Evolutionary conservation across 257 asterid species (phyloP).

Genomic region (Anisodus tanguticus): DNA sequence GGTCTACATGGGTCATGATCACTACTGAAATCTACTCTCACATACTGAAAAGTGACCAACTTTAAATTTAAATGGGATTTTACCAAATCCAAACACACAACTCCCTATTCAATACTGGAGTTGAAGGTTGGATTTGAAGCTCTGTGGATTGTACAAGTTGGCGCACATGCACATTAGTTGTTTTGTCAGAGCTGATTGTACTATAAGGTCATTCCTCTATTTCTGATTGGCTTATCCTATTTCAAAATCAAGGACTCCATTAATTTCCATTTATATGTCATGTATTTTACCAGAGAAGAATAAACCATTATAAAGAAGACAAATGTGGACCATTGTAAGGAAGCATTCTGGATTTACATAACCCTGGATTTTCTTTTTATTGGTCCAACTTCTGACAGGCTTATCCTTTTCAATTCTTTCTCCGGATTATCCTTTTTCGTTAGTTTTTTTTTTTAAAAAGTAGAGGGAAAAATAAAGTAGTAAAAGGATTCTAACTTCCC

Average conservation of each 20-base stretch:
- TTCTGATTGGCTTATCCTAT: not conserved
- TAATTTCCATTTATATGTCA: not conserved
- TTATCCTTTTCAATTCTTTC: not conserved
- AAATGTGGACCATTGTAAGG: not conserved
- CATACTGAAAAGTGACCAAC: not conserved
- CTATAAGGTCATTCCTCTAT: too few relatives aligned
- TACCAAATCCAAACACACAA: conserved; percentile 38
- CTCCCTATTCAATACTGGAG: not conserved
- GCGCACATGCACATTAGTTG: too few relatives aligned
- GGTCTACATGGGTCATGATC: conserved; percentile 15
- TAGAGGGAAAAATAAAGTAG: too few relatives aligned
- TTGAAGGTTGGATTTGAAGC: too few relatives aligned
- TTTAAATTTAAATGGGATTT: not conserved
- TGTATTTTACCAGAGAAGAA: not conserved
- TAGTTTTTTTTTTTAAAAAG: not conserved
- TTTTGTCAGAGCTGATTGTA: too few relatives aligned
- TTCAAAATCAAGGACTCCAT: not conserved
- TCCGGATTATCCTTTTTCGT: not conserved
- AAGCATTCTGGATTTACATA: conserved; percentile 12
- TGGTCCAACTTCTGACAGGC: not conserved
- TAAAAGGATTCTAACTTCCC: too few relatives aligned
- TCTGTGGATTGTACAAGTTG: too few relatives aligned
- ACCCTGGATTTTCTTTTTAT: not conserved
- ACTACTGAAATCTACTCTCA: conserved; percentile 36
- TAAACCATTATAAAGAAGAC: not conserved